Base-by-base conservation (phyloP, 352 stramenopile species). In the Peronosclerospora sorghi region DNA sequence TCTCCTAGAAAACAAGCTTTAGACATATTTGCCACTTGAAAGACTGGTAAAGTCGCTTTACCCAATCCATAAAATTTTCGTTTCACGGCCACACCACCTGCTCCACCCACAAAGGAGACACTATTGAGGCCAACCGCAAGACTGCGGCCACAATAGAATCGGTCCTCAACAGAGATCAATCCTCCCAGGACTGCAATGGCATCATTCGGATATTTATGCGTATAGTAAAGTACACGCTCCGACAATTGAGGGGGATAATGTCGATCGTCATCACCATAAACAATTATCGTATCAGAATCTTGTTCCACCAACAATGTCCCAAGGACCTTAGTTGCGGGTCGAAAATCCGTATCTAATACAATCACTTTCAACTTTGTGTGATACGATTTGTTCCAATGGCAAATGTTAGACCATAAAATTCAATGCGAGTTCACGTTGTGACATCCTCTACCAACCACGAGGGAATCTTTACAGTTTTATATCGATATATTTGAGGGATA, bases 61-160 rank as follows among this genome's bases (percentile, higher is more conserved):
- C 38, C 56, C 4, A 61, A 21, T 0, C 63, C 67, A 17, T 72
- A 80, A 34, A 76, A 80, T 26, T 63, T 75, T 32, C 68, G 56
- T 27, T 68, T 62, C 0, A 76, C 68, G 1, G 54, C 62, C 14
- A 80, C 65, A 1, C 58, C 64, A 9, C 68, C 64, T 1, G 68
- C 68, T n/a, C 64, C 68, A n/a, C 64, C 68, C 10, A 79, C 62
- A 20, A 79, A 79, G 24, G 64, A 76, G 2, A 79, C 62, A 10
- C 58, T 59, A 45, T 75, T 79, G 12, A 72, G 50, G 1, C 68
- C 68, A 8, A 79, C 46, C 14, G 60, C 62, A 4, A 75, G 51
- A 27, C 64, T 76, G 9, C 64, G 64, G 19, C 68, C 68, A 23
- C 68, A 79, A 34, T 79, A 79, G 23, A 79, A 29, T 32, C 51